Conservation (phyloP, 2,329 filamentous ascomycete genomes). For the Pestalotiopsis sp. region DNA sequence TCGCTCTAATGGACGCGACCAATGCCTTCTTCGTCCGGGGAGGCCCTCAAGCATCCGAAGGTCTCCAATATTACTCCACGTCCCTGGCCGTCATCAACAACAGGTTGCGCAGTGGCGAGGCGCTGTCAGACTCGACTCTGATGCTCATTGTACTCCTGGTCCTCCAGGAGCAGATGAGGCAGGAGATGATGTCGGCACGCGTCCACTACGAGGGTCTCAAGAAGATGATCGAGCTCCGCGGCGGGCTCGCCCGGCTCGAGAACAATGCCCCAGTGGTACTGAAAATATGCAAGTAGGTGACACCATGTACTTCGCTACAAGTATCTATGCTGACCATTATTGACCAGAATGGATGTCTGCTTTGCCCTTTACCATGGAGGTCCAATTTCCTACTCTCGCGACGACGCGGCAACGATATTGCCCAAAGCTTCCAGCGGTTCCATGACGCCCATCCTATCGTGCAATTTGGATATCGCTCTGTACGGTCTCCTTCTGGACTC, state of each 20-base stretch:
- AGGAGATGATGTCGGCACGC: neutral
- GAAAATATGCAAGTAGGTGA: constrained; percentile 9
- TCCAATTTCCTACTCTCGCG: neutral
- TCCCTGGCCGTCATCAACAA: neutral
- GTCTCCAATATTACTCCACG: neutral
- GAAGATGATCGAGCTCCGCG: constrained; percentile 6
- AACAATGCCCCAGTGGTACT: neutral
- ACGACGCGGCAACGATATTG: neutral
- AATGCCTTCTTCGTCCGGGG: constrained; percentile 4
- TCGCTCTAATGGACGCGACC: constrained; percentile 6
- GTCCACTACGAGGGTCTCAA: constrained; percentile 6
- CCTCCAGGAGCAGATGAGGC: constrained; percentile 4
- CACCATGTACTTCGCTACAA: neutral
- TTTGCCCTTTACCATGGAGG: neutral
- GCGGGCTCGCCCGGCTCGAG: neutral
- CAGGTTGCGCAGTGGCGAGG: neutral
- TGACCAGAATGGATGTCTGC: neutral
- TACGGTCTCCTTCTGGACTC: neutral
- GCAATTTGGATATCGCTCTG: neutral
- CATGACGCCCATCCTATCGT: neutral
- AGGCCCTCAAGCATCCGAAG: neutral
- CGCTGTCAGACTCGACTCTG: constrained; percentile 2
- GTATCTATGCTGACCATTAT: neutral
- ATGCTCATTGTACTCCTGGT: neutral
- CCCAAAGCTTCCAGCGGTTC: neutral